Evolutionary conservation across 2,329 filamentous ascomycete genomes (phyloP), one percentile per base, ranked within the genome.

Genomic region (Dissoconium aciculare): DNA sequence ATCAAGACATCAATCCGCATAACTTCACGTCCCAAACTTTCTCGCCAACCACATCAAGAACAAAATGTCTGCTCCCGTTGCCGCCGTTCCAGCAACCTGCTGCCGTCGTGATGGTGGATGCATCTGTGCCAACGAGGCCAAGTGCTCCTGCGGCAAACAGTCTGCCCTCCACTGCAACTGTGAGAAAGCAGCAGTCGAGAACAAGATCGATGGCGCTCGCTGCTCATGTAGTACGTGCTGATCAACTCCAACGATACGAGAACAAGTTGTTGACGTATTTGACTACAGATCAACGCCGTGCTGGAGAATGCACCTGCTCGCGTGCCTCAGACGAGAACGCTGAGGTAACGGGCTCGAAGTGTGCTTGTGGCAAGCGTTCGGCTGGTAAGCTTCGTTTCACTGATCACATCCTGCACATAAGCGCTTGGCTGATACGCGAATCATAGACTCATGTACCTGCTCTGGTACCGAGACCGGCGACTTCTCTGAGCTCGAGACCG

Each of bases 91-190:
- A 33, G 47, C 53, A 27, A 67, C 64, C 45, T 75, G 71, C 67
- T 75, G 71, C 56, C 66, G 66, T 54, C 66, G 65, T 45, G 60
- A 47, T 11, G 47, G 65, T 45, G 60, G 62, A 41, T 61, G 59
- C 45, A 56, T 60, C 47, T 75, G 71, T 46, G 64, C 51, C 23
- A 39, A 43, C 21, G 46, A 51, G 35, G 46, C 47, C 21, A 48
- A 35, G 12, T 50, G 47, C 71, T 91, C 82, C 11, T 95, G 87
- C 56, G 87, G 87, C 52, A 74, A 93, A 64, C 70, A 89, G 54
- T 71, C 74, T 3, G 87, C 87, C 29, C 72, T 93, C 28, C 67
- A 85, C 55, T 95, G 87, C 71, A 78, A 66, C 39, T 94, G 87
- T 63, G 72, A 72, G 48, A 85, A 82, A 57, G 69, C 84, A 3